Evolutionary conservation across 352 stramenopile species (phyloP).

Genomic region (Phytopythium vexans): DNA sequence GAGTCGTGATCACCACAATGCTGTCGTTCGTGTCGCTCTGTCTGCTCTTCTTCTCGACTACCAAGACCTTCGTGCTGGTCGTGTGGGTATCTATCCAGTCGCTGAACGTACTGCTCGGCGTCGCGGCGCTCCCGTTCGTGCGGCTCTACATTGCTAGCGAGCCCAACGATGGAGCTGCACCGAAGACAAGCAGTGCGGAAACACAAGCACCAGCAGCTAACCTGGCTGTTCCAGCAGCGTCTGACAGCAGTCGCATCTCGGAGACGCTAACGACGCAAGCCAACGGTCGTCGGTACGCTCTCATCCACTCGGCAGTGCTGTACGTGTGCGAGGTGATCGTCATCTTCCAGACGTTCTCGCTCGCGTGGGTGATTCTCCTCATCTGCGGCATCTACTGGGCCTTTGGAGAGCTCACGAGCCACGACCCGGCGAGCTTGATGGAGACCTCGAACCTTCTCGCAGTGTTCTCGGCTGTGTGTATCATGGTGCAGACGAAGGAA

Average conservation of each 20-base stretch:
- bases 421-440: constrained; percentile 16
- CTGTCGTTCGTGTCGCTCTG: constrained; percentile 38
- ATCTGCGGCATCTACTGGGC: constrained; percentile 40
- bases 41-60: constrained; percentile 28
- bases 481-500: constrained; percentile 55
- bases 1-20: constrained; percentile 44
- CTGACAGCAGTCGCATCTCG: too few species aligned
- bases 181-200: background rate
- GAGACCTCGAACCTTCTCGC: constrained; percentile 14
- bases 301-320: constrained; percentile 53
- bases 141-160: constrained; percentile 29
- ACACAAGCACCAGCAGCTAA: too few species aligned
- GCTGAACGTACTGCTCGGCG: constrained; percentile 53
- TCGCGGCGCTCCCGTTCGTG: constrained; percentile 45
- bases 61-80: constrained; percentile 28
- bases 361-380: constrained; percentile 47
- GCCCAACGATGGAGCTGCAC: constrained; percentile 2
- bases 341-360: constrained; percentile 50
- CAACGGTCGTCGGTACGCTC: constrained; percentile 13
- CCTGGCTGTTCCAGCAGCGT: too few species aligned
- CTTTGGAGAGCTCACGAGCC: constrained; percentile 36
- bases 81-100: constrained; percentile 48
- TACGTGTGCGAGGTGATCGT: constrained; percentile 65
- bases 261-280: constrained; percentile 13
- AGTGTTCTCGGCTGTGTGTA: constrained; percentile 33